Conservation (phyloP, 352 stramenopile genomes). For the Phytophthora hibernalis region DNA sequence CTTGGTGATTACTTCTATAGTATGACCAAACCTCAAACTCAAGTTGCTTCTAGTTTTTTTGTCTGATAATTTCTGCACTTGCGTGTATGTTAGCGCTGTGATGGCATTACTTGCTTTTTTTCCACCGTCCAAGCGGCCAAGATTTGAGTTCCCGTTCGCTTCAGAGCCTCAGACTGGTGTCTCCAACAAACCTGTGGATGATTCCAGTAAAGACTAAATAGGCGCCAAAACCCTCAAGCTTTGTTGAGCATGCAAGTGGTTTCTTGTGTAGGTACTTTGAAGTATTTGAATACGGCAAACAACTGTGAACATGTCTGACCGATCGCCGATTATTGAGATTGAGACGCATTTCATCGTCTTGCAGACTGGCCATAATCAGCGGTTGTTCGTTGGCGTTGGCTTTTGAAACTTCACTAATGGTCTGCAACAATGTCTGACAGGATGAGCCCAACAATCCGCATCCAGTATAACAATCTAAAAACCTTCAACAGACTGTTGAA, state of each 20-base stretch:
- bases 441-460: no score
- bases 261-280: no score
- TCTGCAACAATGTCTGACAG: no score
- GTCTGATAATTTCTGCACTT: not conserved
- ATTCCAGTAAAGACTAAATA: not conserved
- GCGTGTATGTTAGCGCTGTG: slow-evolving; percentile 4
- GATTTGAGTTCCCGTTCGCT: slow-evolving; percentile 5
- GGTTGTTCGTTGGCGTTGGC: no score
- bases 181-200: not conserved
- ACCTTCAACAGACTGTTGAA: no score
- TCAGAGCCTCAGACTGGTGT: not conserved
- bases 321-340: no score
- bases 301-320: no score
- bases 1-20: not conserved
- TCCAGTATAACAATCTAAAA: no score
- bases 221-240: not conserved
- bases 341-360: no score
- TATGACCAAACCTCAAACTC: not conserved
- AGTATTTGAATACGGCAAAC: no score
- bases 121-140: slow-evolving; percentile 9
- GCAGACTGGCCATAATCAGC: no score
- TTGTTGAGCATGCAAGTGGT: not conserved
- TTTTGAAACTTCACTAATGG: no score
- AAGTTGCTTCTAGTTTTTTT: not conserved
- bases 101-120: slow-evolving; percentile 15